Base-by-base conservation (phyloP, 2,329 filamentous ascomycete species). In the Fusarium falciforme region DNA sequence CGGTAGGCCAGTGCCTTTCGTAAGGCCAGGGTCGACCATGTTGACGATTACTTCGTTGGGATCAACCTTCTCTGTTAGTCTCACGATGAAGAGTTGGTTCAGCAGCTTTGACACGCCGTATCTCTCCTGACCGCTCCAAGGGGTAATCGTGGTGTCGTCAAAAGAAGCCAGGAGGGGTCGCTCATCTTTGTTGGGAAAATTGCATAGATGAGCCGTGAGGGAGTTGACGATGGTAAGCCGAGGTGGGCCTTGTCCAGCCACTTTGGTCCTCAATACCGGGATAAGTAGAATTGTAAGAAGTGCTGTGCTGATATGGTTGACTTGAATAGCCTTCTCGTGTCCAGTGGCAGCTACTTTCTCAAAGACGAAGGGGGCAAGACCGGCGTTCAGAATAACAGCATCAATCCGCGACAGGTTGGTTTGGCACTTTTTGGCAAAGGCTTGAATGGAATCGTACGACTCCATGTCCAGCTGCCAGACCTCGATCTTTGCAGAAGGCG, bases 1-100 rank as follows among this genome's bases (percentile, higher is more conserved):
- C 1, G 62, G 62, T 0, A 81, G 54, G 1, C 68, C 60, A 1
- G 80, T 82, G 10, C 77, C 78, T 22, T 77, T 79, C 0, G 72
- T 77, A 10, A 80, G 72, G 4, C 77, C 82, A 0, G 83, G 83
- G 4, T 84, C 80, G n/a, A 80, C 78, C 57, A 82, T 73, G 49
- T 83, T 84, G 58, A 84, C 71, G 22, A 82, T 71, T 1, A 84
- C 79, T n/a, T 83, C 78, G 5, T 81, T 65, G 0, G 81, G 33
- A 0, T 65, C 64, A 10, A 87, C 79, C 0, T 82, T 76, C 10
- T 83, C 79, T 1, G 80, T 78, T n/a, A 85, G 77, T 16, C 83
- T 81, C 20, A 83, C 80, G 7, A 84, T 74, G 54, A 86, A 83
- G 1, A 83, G 64, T 14, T 82, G 80, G 5, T 55, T 67, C 4